Base-by-base conservation (phyloP, 192 early-diverging fungal genomes). In the Coemansia sp. region DNA sequence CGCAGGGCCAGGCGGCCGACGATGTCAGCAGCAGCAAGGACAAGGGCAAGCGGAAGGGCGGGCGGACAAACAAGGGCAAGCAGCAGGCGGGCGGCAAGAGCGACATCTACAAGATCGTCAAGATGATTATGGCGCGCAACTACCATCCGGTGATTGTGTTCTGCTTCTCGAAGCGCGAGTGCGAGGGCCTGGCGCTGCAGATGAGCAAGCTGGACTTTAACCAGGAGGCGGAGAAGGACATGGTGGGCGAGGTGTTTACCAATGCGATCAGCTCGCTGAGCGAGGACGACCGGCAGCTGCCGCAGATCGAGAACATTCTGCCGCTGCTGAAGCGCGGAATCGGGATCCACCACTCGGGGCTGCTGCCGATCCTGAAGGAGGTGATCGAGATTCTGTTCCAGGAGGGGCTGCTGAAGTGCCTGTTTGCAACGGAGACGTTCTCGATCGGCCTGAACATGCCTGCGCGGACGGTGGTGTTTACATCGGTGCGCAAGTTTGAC, bases 371-470 rank as follows among this genome's bases (percentile, higher is more conserved):
- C 57, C 79, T 98, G 50, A 98, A 98, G 72, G 96, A 98, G 81
- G 89, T 93, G 9, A 94, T 96, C 44, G 96, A 98, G 81, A 93
- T 98, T 77, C 80, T 98, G 42, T 98, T 98, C 80, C 94, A 96
- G 69, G 94, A 96, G 75, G 93, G 93, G n/a, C 70, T 98, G 59
- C 73, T 98, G 31, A 98, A 98, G 77, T 93, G 93, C n/a, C 76
- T 98, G 45, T 98, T 98, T 87, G 96, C 96, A 23, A 98, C 96
- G 3, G 97, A 98, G 81, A 98, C 97, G 1, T 98, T 98, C 73
- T 93, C 97, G 23, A 98, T 98, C 59, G 97, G 97, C 23, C 79
- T 98, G 55, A 98, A 98, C 83, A 98, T 98, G 97, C 97, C 97
- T 22, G 95, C 97, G 65, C 94, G 94, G 64, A 98, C 97, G 1